Percentiles rank a stretch among this genome's conserved stretches.
These are phyloP conservation scores for Boletus edulis DNA, from an alignment of 768 basidiomycete genomes.

Conservation along the genomic window DNA sequence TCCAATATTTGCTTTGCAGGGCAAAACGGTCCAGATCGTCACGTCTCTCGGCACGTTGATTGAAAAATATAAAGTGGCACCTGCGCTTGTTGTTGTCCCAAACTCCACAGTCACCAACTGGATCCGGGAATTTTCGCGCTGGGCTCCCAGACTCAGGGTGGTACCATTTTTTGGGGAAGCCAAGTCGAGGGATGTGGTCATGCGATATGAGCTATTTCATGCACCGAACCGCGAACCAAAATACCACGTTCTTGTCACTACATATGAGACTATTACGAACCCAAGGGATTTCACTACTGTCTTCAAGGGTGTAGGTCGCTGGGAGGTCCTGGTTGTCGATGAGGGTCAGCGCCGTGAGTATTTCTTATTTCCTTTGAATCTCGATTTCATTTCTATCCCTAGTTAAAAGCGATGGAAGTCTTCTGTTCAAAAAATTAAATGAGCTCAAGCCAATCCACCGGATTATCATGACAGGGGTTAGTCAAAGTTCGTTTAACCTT, in stretches of 20 bases:
- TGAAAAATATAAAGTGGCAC: slow-evolving; percentile 57
- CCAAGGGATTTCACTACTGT: slow-evolving; percentile 66
- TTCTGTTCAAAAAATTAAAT: slow-evolving; percentile 80
- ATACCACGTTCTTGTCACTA: slow-evolving; percentile 90
- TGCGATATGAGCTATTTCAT: slow-evolving; percentile 79
- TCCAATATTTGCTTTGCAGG: slow-evolving; percentile 40
- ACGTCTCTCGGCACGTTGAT: slow-evolving; percentile 74
- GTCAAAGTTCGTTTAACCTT: slow-evolving; percentile 15
- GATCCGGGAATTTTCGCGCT: slow-evolving; percentile 89
- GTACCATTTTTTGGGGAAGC: slow-evolving; percentile 87
- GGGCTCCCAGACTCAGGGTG: slow-evolving; percentile 64
- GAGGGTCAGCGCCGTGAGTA: slow-evolving; percentile 86
- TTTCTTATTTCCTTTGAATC: not conserved
- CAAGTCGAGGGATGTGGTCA: slow-evolving; percentile 76
- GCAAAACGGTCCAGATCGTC: slow-evolving; percentile 91
- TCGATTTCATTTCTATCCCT: slow-evolving; percentile 29
- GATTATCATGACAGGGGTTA: slow-evolving; percentile 85
- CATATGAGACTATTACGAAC: slow-evolving; percentile 82
- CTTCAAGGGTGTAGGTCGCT: slow-evolving; percentile 81
- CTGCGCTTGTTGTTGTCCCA: slow-evolving; percentile 89
- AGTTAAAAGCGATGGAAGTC: slow-evolving; percentile 79
- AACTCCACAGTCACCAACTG: slow-evolving; percentile 96
- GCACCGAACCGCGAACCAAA: slow-evolving; percentile 50
- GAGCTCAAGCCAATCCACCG: slow-evolving; percentile 77
- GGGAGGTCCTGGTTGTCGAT: slow-evolving; percentile 93